These are phyloP conservation scores for Talaromyces marneffei DNA, from an alignment of 2,329 filamentous ascomycete species.

Conservation along the genomic window DNA sequence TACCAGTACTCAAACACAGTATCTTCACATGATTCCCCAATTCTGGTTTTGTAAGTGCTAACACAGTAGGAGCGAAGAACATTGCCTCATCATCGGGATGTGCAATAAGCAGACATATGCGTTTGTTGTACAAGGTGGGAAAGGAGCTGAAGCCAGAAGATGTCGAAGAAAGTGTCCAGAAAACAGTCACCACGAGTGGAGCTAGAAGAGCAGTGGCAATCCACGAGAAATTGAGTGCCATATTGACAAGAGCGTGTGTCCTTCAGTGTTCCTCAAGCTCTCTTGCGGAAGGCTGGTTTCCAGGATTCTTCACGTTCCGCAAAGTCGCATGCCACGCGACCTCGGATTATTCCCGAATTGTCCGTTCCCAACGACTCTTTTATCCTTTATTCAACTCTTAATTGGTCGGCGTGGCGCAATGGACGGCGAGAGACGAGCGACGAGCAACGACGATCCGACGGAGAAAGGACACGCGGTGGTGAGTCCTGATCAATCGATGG, in stretches of 20 bases:
- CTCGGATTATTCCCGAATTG: not conserved
- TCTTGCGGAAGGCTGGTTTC: not conserved
- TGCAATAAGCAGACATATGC: conserved; percentile 86
- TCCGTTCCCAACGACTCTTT: not conserved
- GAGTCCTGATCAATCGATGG: not conserved
- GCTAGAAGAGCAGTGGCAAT: conserved; percentile 8
- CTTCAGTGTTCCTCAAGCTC: not conserved
- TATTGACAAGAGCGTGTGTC: not conserved
- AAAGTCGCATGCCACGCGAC: conserved; percentile 3
- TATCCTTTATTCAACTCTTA: not conserved
- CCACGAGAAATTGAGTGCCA: conserved; percentile 11
- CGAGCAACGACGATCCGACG: not conserved
- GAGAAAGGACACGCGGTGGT: not conserved
- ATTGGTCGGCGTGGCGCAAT: not conserved
- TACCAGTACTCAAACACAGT: conserved; percentile 81
- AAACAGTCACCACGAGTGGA: conserved; percentile 26
- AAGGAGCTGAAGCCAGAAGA: conserved; percentile 36
- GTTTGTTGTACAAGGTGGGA: conserved; percentile 69
- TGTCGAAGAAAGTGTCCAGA: conserved; percentile 39
- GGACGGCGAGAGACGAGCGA: not conserved
- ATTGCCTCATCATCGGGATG: conserved; percentile 99
- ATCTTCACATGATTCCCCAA: conserved; percentile 90
- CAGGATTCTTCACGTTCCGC: not conserved
- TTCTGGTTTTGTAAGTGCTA: conserved; percentile 73
- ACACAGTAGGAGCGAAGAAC: conserved; percentile 91